Evolutionary conservation across 1,284 basidiomycete species (phyloP).

Genomic region (Amylostereum areolatum): DNA sequence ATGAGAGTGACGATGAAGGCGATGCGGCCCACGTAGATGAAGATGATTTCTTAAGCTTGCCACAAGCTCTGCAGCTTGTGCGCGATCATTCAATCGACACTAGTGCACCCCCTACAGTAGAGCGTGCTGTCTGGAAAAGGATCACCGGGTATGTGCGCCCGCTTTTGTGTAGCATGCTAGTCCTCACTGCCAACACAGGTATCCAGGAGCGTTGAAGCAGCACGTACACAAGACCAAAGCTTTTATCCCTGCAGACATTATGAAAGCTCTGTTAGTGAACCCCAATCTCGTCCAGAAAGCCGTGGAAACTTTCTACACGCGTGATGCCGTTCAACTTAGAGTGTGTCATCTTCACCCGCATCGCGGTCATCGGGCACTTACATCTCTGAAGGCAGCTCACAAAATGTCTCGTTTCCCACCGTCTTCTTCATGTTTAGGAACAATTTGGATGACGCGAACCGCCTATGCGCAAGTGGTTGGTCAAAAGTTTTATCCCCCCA

Average conservation of each 20-base stretch:
- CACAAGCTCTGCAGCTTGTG: slow-evolving; percentile 66
- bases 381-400: slow-evolving; percentile 61
- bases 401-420: slow-evolving; percentile 88
- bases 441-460: slow-evolving; percentile 76
- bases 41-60: slow-evolving; percentile 48
- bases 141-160: slow-evolving; percentile 48
- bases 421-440: slow-evolving; percentile 48
- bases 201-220: slow-evolving; percentile 59
- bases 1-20: slow-evolving; percentile 48
- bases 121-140: slow-evolving; percentile 60
- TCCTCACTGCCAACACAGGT: slow-evolving; percentile 36
- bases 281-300: slow-evolving; percentile 80
- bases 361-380: slow-evolving; percentile 1
- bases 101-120: slow-evolving; percentile 50
- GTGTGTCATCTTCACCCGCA: slow-evolving; percentile 37
- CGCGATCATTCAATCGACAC: slow-evolving; percentile 49
- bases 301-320: slow-evolving; percentile 87
- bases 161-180: not conserved
- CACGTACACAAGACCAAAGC: slow-evolving; percentile 81
- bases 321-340: slow-evolving; percentile 83
- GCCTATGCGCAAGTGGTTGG: slow-evolving; percentile 90
- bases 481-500: slow-evolving; percentile 90
- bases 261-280: slow-evolving; percentile 58
- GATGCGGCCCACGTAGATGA: slow-evolving; percentile 36
- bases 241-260: slow-evolving; percentile 76